Percentiles rank a stretch among this genome's conserved stretches.
Conservation (phyloP, 352 stramenopile species). For the Pythium inflatum region DNA sequence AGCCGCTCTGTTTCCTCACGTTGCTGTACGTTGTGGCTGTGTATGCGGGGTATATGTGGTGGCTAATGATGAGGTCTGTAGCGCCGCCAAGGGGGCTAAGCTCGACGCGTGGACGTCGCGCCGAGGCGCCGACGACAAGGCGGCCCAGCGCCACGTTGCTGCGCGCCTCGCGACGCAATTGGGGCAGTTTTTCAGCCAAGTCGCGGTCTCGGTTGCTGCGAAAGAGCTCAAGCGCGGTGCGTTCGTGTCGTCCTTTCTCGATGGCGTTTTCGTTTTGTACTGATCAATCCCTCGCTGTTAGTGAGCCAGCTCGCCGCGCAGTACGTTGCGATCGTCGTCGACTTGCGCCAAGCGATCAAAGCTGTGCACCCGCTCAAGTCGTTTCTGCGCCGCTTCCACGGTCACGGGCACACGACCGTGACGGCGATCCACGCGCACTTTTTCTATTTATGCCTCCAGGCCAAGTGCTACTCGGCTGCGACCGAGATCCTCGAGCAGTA, state of each 20-base stretch:
- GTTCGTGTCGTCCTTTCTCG: not conserved
- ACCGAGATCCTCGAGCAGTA: slow-evolving; percentile 73
- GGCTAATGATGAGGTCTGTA: slow-evolving; percentile 13
- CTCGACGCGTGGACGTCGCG: slow-evolving; percentile 47
- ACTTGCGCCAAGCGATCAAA: slow-evolving; percentile 61
- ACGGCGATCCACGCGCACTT: slow-evolving; percentile 74
- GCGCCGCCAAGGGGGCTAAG: slow-evolving; percentile 58
- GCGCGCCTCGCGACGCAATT: slow-evolving; percentile 42
- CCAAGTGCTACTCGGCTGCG: slow-evolving; percentile 80
- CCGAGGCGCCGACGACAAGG: slow-evolving; percentile 28
- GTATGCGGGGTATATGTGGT: not conserved
- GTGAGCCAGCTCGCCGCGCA: slow-evolving; percentile 59
- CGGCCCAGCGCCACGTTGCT: slow-evolving; percentile 32
- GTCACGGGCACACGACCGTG: slow-evolving; percentile 56
- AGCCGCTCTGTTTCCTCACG: slow-evolving; percentile 49
- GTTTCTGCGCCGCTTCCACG: slow-evolving; percentile 66
- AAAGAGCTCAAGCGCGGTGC: slow-evolving; percentile 67
- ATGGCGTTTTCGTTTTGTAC: not conserved
- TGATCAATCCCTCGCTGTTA: slow-evolving; percentile 10
- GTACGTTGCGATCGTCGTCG: slow-evolving; percentile 52
- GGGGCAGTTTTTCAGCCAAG: slow-evolving; percentile 54
- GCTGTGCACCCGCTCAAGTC: slow-evolving; percentile 70
- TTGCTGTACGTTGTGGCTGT: slow-evolving; percentile 45
- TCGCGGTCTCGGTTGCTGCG: slow-evolving; percentile 47
- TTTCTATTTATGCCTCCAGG: slow-evolving; percentile 79